A percentile compares a stretch with the other conserved stretches of the same genome.
phyloP scores from a whole-genome alignment of 768 basidiomycete species.

The Pleurotus giganteus region DNA sequence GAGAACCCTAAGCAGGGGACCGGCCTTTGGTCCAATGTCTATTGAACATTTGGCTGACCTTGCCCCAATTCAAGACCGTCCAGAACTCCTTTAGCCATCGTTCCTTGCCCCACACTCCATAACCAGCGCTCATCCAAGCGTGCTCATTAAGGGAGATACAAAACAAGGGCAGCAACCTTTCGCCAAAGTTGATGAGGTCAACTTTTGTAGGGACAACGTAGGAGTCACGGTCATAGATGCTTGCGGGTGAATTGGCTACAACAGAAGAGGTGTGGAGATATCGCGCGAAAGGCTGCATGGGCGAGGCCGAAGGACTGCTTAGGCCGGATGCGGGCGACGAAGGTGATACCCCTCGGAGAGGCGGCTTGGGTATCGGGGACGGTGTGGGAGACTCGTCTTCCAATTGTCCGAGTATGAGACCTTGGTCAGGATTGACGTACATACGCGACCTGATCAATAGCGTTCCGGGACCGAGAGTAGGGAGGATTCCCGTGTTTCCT shows the following conservation, averaged over 20 bases:
- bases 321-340: constrained; percentile 45
- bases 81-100: constrained; percentile 83
- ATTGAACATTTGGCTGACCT: constrained; percentile 44
- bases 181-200: constrained; percentile 39
- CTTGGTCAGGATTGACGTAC: constrained; percentile 27
- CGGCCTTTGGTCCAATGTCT: constrained; percentile 10
- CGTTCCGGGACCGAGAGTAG: constrained; percentile 89
- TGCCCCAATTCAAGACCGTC: constrained; percentile 77
- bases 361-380: constrained; percentile 19
- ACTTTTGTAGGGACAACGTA: constrained; percentile 11
- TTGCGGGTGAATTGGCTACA: constrained; percentile 6
- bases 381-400: constrained; percentile 15
- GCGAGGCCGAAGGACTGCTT: constrained; percentile 26
- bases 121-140: constrained; percentile 81
- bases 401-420: constrained; percentile 13
- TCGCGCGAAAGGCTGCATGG: constrained; percentile 26
- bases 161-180: constrained; percentile 68
- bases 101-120: constrained; percentile 91
- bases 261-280: constrained; percentile 19
- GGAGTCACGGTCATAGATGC: constrained; percentile 8
- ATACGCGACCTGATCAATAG: constrained; percentile 68
- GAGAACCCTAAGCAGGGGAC: not conserved
- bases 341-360: constrained; percentile 29
- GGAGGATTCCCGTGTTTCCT: constrained; percentile 66
- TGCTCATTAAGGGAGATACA: constrained; percentile 82